Evolutionary conservation across 495 filamentous ascomycete genomes (phyloP).

Genomic region (Hypomontagnella submonticulosa): DNA sequence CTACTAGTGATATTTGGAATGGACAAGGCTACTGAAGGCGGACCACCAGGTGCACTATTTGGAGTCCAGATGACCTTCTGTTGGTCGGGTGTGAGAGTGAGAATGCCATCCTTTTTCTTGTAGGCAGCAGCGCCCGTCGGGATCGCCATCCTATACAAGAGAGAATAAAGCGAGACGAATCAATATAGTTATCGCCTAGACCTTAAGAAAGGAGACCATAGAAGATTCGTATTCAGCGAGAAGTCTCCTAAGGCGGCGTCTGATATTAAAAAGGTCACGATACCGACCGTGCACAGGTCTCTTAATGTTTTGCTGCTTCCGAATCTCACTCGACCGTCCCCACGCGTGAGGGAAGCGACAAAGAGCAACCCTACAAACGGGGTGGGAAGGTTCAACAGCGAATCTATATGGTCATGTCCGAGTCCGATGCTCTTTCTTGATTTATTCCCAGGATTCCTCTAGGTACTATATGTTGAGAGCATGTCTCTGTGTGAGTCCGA

Average conservation of each 20-base stretch:
- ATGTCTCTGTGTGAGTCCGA: constrained; percentile 1
- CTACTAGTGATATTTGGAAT: constrained; percentile 82
- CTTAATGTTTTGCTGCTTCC: too few relatives aligned
- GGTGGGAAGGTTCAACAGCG: background rate
- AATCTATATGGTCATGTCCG: background rate
- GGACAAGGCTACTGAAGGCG: constrained; percentile 72
- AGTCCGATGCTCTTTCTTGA: background rate
- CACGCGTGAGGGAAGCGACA: constrained; percentile 1
- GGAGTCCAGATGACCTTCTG: constrained; percentile 84
- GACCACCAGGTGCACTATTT: constrained; percentile 61
- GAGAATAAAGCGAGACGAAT: background rate
- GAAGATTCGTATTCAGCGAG: too few relatives aligned
- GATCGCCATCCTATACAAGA: constrained; percentile 61
- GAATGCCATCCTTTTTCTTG: constrained; percentile 95
- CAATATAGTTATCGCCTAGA: background rate
- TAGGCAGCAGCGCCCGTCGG: constrained; percentile 79
- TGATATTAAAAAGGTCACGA: too few relatives aligned
- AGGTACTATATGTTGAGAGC: background rate
- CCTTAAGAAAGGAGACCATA: too few relatives aligned
- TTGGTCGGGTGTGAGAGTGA: constrained; percentile 76
- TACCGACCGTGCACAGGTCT: too few relatives aligned
- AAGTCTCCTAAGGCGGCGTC: too few relatives aligned
- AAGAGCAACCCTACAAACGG: background rate
- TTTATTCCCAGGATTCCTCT: background rate
- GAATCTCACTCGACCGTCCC: constrained; percentile 4